These are phyloP conservation scores for Verbascum thapsus DNA, from an alignment of 257 asterid genomes.

Conservation along the genomic window DNA sequence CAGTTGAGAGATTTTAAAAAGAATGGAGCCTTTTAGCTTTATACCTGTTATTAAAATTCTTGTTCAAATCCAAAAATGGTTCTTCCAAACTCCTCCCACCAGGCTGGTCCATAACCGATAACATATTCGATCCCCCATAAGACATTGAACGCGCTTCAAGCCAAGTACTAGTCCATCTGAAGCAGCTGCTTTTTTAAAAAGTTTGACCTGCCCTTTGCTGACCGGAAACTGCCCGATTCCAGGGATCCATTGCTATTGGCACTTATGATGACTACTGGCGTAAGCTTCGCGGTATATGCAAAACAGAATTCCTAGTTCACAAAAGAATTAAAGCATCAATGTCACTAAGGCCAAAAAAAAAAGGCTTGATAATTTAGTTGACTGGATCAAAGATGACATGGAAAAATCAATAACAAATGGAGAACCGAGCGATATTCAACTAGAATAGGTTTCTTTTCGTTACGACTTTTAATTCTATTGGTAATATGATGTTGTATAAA, in stretches of 20 bases:
- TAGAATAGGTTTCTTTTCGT: constrained; percentile 34
- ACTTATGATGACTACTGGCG: constrained; percentile 17
- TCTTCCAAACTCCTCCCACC: constrained; percentile 31
- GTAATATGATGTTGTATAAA: constrained; percentile 37
- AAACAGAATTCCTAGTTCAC: constrained; percentile 28
- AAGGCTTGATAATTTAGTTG: constrained; percentile 23
- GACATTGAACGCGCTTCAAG: constrained; percentile 22
- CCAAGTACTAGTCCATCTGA: too few relatives aligned
- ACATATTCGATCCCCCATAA: constrained; percentile 44
- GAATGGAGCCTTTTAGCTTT: neutral
- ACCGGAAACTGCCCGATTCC: constrained; percentile 22
- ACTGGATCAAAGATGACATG: constrained; percentile 27
- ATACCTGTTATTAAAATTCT: neutral
- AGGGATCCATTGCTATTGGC: constrained; percentile 30
- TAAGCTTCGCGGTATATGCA: constrained; percentile 20
- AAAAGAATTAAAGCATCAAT: constrained; percentile 31
- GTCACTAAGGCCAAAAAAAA: constrained; percentile 16
- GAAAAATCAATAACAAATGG: neutral
- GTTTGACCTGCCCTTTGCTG: constrained; percentile 31
- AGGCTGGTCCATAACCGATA: constrained; percentile 41
- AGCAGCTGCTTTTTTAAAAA: constrained; percentile 46
- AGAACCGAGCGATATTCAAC: constrained; percentile 5
- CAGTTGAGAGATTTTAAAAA: too few relatives aligned
- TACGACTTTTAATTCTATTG: constrained; percentile 31
- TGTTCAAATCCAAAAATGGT: neutral